Evolutionary conservation across 139 green algal genomes (phyloP).

Genomic region (Zygnema cylindricum): DNA sequence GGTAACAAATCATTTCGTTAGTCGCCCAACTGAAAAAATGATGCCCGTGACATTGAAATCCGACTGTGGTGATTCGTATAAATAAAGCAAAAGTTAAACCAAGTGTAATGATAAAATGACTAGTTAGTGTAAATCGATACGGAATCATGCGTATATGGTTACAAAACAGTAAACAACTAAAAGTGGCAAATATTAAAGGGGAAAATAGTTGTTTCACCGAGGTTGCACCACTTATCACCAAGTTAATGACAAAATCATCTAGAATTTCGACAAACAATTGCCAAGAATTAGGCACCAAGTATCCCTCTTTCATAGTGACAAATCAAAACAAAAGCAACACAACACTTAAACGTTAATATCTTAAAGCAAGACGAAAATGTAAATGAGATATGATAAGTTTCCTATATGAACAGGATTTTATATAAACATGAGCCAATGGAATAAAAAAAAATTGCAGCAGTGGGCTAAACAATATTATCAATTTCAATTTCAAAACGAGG

Average conservation of each 20-base stretch:
- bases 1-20: too few relatives aligned
- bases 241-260: conserved; percentile 42
- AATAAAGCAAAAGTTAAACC: conserved; percentile 75
- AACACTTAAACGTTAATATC: too few relatives aligned
- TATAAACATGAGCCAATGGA: too few relatives aligned
- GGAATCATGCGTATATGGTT: conserved; percentile 81
- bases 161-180: conserved; percentile 74
- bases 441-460: too few relatives aligned
- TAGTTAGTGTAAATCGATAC: conserved; percentile 78
- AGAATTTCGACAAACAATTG: conserved; percentile 37
- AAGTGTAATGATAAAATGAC: conserved; percentile 76
- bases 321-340: conserved; percentile 39
- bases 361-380: too few relatives aligned
- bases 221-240: conserved; percentile 33
- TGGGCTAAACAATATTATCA: too few relatives aligned
- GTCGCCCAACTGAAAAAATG: conserved; percentile 64
- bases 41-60: conserved; percentile 75
- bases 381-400: too few relatives aligned
- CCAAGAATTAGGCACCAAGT: conserved; percentile 35
- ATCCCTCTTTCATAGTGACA: conserved; percentile 40
- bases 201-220: conserved; percentile 67
- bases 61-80: conserved; percentile 75
- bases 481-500: too few relatives aligned
- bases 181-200: conserved; percentile 75
- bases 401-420: too few relatives aligned